Evolutionary conservation across 108 stramenopile genomes (phyloP).

Genomic region (Discostella stelligeroides): DNA sequence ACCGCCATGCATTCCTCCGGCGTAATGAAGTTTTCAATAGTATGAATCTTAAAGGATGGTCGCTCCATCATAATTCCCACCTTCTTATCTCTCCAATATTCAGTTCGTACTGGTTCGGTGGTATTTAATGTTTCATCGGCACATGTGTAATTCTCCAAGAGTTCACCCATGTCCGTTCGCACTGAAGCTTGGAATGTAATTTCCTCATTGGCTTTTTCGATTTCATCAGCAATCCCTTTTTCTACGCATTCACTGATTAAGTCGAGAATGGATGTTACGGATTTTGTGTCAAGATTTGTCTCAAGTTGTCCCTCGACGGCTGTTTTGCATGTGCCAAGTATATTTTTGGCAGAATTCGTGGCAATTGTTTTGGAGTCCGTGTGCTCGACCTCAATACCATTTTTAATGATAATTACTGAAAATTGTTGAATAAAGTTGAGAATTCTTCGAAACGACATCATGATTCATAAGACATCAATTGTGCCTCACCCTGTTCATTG

Average conservation of each 20-base stretch:
- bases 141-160: slow-evolving; percentile 87
- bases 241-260: slow-evolving; percentile 58
- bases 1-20: slow-evolving; percentile 86
- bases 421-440: no score
- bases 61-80: slow-evolving; percentile 76
- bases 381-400: slow-evolving; percentile 48
- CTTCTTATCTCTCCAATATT: slow-evolving; percentile 27
- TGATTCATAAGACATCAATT: background rate
- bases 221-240: slow-evolving; percentile 41
- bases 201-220: slow-evolving; percentile 70
- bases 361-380: slow-evolving; percentile 63
- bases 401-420: slow-evolving; percentile 45
- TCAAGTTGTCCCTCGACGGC: slow-evolving; percentile 35
- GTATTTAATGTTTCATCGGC: slow-evolving; percentile 63
- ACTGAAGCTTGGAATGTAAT: slow-evolving; percentile 62
- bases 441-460: no score
- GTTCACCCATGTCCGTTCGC: slow-evolving; percentile 58
- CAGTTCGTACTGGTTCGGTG: slow-evolving; percentile 40
- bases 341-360: slow-evolving; percentile 43
- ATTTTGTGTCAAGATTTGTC: background rate
- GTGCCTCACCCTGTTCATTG: slow-evolving; percentile 62
- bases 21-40: slow-evolving; percentile 77
- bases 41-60: slow-evolving; percentile 68
- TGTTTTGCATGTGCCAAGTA: slow-evolving; percentile 54
- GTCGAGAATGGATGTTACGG: slow-evolving; percentile 23